These are phyloP conservation scores for Coffea humblotiana DNA, from an alignment of 305 asterid genomes.

Conservation along the genomic window DNA sequence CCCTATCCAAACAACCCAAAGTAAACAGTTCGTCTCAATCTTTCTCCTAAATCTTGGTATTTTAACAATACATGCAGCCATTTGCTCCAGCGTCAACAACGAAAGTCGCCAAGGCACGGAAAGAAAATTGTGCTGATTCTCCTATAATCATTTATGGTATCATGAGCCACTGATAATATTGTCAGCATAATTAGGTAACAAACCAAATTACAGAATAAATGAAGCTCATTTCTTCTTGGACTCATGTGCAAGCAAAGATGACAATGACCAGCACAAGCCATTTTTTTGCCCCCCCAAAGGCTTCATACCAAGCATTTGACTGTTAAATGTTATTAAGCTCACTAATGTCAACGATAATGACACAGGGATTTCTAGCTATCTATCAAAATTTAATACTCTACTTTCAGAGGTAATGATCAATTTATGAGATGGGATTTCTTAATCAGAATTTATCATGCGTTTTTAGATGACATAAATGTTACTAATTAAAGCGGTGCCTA, in stretches of 20 bases:
- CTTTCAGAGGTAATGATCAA: not conserved
- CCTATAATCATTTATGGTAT: slow-evolving; percentile 32
- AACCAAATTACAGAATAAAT: slow-evolving; percentile 20
- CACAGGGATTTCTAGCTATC: not conserved
- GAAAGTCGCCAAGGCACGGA: not conserved
- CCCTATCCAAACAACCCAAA: no score
- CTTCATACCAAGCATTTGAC: slow-evolving; percentile 5
- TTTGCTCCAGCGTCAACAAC: not conserved
- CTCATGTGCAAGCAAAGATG: slow-evolving; percentile 21
- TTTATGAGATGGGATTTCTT: slow-evolving; percentile 9
- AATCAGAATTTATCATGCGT: not conserved
- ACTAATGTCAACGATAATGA: slow-evolving; percentile 17
- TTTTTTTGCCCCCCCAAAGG: not conserved
- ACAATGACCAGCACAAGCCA: slow-evolving; percentile 15
- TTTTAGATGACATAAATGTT: not conserved
- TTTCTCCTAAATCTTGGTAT: not conserved
- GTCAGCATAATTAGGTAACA: slow-evolving; percentile 23
- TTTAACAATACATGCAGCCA: not conserved
- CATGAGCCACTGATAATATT: slow-evolving; percentile 20
- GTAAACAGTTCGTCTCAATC: not conserved
- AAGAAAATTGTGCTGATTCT: slow-evolving; percentile 18
- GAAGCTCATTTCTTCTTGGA: slow-evolving; percentile 10
- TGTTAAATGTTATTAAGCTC: not conserved
- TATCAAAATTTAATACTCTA: not conserved
- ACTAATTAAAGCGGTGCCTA: not conserved